Percentiles rank a stretch among this genome's conserved stretches.
phyloP scores from a whole-genome alignment of 192 early-diverging fungal species.

The Coemansia sp. region DNA sequence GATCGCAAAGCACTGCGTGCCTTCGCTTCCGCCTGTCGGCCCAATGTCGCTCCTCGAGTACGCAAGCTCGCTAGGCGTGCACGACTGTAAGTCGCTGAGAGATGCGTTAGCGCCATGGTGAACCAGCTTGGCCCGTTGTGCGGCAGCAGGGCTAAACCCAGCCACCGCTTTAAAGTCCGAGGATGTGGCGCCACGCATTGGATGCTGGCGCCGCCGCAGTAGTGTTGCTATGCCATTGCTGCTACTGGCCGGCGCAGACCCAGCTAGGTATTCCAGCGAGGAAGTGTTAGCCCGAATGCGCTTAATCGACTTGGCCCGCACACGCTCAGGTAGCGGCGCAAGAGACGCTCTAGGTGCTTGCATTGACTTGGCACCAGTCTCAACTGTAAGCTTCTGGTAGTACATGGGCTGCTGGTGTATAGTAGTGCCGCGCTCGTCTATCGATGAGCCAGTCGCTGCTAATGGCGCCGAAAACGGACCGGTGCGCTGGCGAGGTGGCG shows the following conservation, averaged over 20 bases:
- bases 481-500: conserved; percentile 7
- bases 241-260: conserved; percentile 16
- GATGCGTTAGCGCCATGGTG: conserved; percentile 43
- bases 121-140: conserved; percentile 43
- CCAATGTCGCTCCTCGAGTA: conserved; percentile 36
- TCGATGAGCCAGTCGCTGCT: background rate
- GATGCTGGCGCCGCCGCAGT: conserved; percentile 46
- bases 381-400: conserved; percentile 33
- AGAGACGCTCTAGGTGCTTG: conserved; percentile 12
- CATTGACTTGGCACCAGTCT: background rate
- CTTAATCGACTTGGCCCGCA: conserved; percentile 36
- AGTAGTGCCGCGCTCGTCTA: background rate
- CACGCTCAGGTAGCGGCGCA: conserved; percentile 12
- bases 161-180: conserved; percentile 48
- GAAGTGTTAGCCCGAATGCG: conserved; percentile 51
- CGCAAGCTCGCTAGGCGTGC: conserved; percentile 35
- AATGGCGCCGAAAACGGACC: conserved; percentile 47
- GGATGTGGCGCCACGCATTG: conserved; percentile 41
- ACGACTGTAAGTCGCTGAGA: conserved; percentile 44
- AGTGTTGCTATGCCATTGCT: conserved; percentile 36
- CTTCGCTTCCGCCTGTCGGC: conserved; percentile 10
- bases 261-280: conserved; percentile 39
- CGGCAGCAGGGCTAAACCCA: conserved; percentile 51
- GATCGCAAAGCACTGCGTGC: conserved; percentile 33
- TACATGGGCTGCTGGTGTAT: conserved; percentile 25